Evolutionary conservation across 305 asterid genomes (phyloP), one percentile per base, ranked within the genome.

Genomic region (Euphrasia arctica): DNA sequence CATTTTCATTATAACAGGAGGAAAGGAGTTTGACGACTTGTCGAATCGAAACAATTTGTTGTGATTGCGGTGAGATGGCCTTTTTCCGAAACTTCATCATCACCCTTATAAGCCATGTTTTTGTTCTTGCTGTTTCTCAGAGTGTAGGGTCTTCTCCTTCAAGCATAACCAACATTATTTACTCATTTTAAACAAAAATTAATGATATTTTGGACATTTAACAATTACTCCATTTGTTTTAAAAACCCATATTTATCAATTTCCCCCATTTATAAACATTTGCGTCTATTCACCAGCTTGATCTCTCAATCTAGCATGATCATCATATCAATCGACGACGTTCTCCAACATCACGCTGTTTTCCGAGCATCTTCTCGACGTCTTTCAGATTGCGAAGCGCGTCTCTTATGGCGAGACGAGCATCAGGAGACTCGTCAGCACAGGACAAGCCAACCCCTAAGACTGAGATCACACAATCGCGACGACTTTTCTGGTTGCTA

Each of bases 371-470:
- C 62, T 66, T 57, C 64, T 64, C 73, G 3, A 61, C 69, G 9
- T 52, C 59, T 66, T 70, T 66, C 57, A 85, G 66, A 74, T 68
- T 68, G 47, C 41, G 66, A 62, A 80, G 81, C 41, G 82, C 87
- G 11, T 77, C 79, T 43, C 54, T 52, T 9, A 79, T 72, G 80
- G 54, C 39, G 10, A 75, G 55, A 39, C 87, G 84, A 4, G 47
- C 66, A 15, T 57, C 70, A 0, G 84, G 83, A 60, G 80, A 67
- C 41, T 83, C 85, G 48, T 58, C 71, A 56, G 64, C 69, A 31
- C 87, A 85, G 3, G 79, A 63, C 6, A 83, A 57, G 7, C 74
- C 87, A 22, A 81, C 72, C 29, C 61, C 72, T 1, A 80, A 34
- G 25, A 81, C 48, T 9, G 74, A 39, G 55, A 63, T 27, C 62